Base-by-base conservation (phyloP, 768 basidiomycete genomes). In the Panaeolus papilionaceus region DNA sequence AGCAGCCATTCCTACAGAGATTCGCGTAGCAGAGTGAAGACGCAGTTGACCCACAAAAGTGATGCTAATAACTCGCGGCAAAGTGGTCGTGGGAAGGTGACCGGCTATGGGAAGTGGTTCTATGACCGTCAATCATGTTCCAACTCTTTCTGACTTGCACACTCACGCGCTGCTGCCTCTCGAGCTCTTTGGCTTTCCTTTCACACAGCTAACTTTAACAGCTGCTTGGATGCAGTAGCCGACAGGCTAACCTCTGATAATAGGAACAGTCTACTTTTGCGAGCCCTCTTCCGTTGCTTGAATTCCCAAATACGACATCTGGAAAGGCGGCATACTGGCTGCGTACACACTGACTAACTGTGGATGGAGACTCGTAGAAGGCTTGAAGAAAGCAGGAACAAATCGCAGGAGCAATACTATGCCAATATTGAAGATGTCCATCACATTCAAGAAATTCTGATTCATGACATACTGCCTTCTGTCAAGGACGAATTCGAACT, bases 401-500 rank as follows among this genome's bases (percentile, higher is more conserved):
- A 72, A 28, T 75, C 92, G n/a, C 71, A 83, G 20, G 76, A 79
- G 42, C 81, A 87, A 58, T 92, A 90, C 73, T 73, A 81, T 64
- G 69, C 80, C 10, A 86, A 89, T 74, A 69, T 84, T 33, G 74
- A 84, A 18, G 81, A 81, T 38, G 79, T 89, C 39, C 76, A 74
- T 23, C 78, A 75, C 47, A 73, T 92, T 2, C 89, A 88, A 71
- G 75, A 77, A 23, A 85, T 83, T 3, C 74, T 92, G 58, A 82
- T 85, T 70, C 75, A 83, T 38, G 84, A 89, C 61, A 83, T 92
- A 62, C 76, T 92, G 66, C 89, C 90, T 67, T 85, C 85, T 63
- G 77, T 92, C 65, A 77, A 77, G 26, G 84, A 87, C 72, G 90
- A 92, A 74, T 82, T 90, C 37, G 79, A 80, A 44, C 82, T 91